Base-by-base conservation (phyloP, 2,329 filamentous ascomycete species). In the Colletotrichum musicola region DNA sequence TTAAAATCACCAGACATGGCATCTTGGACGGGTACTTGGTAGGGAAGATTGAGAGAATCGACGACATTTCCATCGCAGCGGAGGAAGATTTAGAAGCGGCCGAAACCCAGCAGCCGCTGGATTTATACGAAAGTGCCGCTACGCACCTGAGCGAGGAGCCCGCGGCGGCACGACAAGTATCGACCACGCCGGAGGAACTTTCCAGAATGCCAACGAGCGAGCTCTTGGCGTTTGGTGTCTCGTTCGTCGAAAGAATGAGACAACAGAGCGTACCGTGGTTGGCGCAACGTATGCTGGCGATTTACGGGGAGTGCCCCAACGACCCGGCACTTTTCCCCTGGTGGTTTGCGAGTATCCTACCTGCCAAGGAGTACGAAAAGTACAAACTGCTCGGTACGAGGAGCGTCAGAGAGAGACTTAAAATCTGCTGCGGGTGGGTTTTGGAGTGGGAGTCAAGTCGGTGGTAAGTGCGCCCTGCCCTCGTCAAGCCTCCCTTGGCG, bases 311-410 rank as follows among this genome's bases (percentile, higher is more conserved):
- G 66, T 91, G 91, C 20, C 94, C 94, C 0, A 83, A 88, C 16
- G 93, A 97, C 74, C 90, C 93, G 1, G 90, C 90, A 3, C 78
- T 89, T 1, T 96, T 97, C 72, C 93, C 94, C 0, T 97, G 94
- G 86, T 98, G 95, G 95, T 92, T 97, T 72, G 94, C 92, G 10
- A 93, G 89, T 75, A 90, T 96, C 20, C 80, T 97, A 13, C 94
- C 94, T 0, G 89, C 96, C 44, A 86, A 88, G 14, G 92, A 96
- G 27, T 82, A 89, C 30, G 92, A 96, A 74, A 97, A 95, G 77
- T 97, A 97, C 73, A 84, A 87, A 13, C 81, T 98, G 20, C 81
- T 98, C 14, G 84, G 85, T 13, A 92, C 91, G 5, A 90, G 85
- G 3, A 95, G 92, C 72, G 93, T 97, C 4, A 85, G 95, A 68